Evolutionary conservation across 495 filamentous ascomycete genomes (phyloP), one percentile per base, ranked within the genome.

Genomic region (Neurospora tetrasperma): DNA sequence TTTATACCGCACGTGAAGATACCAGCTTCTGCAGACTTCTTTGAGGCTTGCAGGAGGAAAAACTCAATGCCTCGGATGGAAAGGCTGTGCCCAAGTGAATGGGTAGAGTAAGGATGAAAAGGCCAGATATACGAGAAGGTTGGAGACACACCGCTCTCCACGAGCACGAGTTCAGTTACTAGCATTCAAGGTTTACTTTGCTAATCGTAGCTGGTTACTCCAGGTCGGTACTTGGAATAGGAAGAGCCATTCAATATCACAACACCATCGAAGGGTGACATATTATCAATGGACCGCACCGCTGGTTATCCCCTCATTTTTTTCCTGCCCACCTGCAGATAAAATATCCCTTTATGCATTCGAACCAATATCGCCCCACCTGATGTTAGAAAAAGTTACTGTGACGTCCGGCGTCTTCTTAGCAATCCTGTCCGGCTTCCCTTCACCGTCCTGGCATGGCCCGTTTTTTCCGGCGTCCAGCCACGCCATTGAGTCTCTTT

Each of bases 351-450:
- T 2, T 35, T 16, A 66, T n/a, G 40, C 16, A 18, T 88, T 89
- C 41, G 85, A 87, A 42, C 83, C 87, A 71, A 92, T 88, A 23
- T 90, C 87, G 14, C 90, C 90, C 81, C 90, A 87, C 78, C 85
- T 86, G 80, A 91, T 86, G 81, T 91, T 90, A 69, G 85, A 88
- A 80, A 86, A 91, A 18, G 83, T 85, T 16, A 91, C 88, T 38
- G 83, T 82, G 27, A 87, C 81, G 48, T 85, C 82, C 1, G 86
- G 79, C 44, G 82, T 77, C 35, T 85, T 80, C 20, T 78, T 70
- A 75, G 83, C 78, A 66, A 92, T 86, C n/a, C 77, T 81, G 3
- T 74, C 73, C 4, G 88, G 88, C 69, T 83, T 82, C 42, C 84
- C 84, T 46, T 86, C 82, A 20, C 85, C 84, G 3, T 81, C 85